phyloP scores from a whole-genome alignment of 179 eudicot species.

The Beta corolliflora region DNA sequence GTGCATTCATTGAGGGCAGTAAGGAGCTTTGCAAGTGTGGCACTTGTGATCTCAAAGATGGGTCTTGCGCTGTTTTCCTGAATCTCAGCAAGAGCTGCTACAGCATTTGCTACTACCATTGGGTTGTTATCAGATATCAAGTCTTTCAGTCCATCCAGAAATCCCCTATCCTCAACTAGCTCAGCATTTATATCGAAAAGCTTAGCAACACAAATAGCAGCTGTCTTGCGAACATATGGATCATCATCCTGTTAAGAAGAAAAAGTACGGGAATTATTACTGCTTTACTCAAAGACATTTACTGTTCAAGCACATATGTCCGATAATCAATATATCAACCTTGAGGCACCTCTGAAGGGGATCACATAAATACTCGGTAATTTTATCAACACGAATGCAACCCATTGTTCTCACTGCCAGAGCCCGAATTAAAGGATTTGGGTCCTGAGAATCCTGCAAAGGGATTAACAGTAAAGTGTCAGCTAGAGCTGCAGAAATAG shows the following conservation, averaged over 20 bases:
- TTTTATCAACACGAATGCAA: conserved; percentile 97
- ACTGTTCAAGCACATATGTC: not conserved
- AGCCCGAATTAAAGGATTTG: conserved; percentile 96
- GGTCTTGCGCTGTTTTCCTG: conserved; percentile 87
- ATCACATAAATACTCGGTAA: conserved; percentile 95
- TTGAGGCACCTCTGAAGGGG: conserved; percentile 98
- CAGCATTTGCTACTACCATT: conserved; percentile 99
- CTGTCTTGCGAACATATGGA: conserved; percentile 99
- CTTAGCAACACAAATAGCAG: conserved; percentile 99
- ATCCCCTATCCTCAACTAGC: conserved; percentile 97
- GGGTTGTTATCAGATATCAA: conserved; percentile 99
- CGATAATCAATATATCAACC: conserved; percentile 41
- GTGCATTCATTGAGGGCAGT: conserved; percentile 99
- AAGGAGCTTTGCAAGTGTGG: conserved; percentile 86
- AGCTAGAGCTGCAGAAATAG: conserved; percentile 1
- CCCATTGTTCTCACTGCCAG: conserved; percentile 99
- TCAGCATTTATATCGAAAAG: conserved; percentile 97
- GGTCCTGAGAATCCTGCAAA: conserved; percentile 96
- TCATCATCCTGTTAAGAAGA: conserved; percentile 79
- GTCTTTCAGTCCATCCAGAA: conserved; percentile 95
- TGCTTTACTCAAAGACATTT: not conserved
- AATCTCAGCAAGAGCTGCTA: conserved; percentile 98
- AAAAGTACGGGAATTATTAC: conserved; percentile 8
- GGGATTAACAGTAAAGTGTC: conserved; percentile 5
- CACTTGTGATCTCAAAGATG: conserved; percentile 86